Percentiles rank a stretch among this genome's conserved stretches.
Conservation (phyloP, 441 rosid genomes). For the Eutrema salsugineum region DNA sequence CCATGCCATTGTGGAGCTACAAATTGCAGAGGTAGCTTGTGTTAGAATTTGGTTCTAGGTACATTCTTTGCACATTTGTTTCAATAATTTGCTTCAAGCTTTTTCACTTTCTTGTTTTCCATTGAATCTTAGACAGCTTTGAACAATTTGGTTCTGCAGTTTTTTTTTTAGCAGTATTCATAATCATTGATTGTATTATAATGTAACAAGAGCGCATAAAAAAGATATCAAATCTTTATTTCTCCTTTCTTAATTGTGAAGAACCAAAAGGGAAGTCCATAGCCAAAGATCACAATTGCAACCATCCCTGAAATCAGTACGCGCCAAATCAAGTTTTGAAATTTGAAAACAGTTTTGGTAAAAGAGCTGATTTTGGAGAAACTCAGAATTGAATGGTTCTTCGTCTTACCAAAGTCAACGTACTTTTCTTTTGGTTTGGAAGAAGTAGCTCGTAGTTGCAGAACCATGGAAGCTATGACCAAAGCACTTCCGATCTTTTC, state of each 20-base stretch:
- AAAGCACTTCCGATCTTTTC: constrained; percentile 83
- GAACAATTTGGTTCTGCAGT: not conserved
- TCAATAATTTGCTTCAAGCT: not conserved
- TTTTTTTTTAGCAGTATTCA: not conserved
- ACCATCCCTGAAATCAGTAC: constrained; percentile 45
- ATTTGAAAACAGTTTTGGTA: not conserved
- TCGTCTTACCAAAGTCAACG: constrained; percentile 46
- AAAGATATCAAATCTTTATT: constrained; percentile 37
- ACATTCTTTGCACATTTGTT: constrained; percentile 27
- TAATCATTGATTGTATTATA: not conserved
- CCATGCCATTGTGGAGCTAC: constrained; percentile 69
- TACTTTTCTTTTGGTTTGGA: not conserved
- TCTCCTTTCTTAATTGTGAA: constrained; percentile 43
- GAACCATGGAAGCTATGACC: constrained; percentile 58
- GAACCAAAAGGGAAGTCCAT: constrained; percentile 57
- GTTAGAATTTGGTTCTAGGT: constrained; percentile 32
- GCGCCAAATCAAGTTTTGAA: not conserved
- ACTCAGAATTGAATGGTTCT: not conserved
- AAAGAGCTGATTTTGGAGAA: too few relatives aligned
- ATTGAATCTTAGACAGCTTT: constrained; percentile 18
- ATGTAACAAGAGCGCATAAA: not conserved
- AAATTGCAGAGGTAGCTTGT: constrained; percentile 65
- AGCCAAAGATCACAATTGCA: constrained; percentile 43
- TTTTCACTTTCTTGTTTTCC: not conserved
- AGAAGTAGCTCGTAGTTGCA: constrained; percentile 46